These are phyloP conservation scores for Excoecaria cochinchinensis DNA, from an alignment of 345 rosid species.

Conservation along the genomic window DNA sequence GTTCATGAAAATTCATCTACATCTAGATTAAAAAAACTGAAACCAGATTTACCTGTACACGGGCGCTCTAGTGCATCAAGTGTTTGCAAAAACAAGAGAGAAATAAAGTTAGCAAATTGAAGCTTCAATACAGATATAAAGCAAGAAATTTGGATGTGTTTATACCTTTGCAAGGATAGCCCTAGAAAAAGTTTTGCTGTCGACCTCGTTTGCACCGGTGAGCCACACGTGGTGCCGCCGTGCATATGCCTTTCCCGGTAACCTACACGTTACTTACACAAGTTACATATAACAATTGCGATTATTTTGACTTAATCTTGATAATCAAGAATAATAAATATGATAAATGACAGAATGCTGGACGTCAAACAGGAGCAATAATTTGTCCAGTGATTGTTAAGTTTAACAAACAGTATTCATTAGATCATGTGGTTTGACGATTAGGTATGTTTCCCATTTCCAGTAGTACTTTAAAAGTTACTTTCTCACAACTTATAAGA, in stretches of 20 bases:
- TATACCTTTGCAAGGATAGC: constrained; percentile 94
- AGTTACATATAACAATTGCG: no score
- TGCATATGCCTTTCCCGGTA: constrained; percentile 92
- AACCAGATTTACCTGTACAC: constrained; percentile 47
- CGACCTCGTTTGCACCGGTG: constrained; percentile 75
- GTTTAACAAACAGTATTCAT: not conserved
- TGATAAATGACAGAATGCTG: no score
- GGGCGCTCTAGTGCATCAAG: constrained; percentile 50
- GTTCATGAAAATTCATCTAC: no score
- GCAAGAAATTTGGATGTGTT: not conserved
- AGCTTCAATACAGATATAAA: not conserved
- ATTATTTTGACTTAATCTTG: no score
- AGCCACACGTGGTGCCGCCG: constrained; percentile 85
- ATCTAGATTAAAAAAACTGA: no score
- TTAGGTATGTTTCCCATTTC: not conserved
- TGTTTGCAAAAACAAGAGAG: constrained; percentile 9
- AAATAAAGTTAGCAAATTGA: not conserved
- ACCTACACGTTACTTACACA: constrained; percentile 36
- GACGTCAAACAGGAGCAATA: not conserved
- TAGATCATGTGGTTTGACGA: not conserved
- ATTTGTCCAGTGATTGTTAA: not conserved
- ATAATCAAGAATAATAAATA: no score
- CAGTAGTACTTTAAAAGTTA: not conserved
- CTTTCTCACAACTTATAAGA: not conserved
- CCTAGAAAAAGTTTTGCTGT: constrained; percentile 87